Conservation (phyloP, 2,329 filamentous ascomycete species). For the Fusarium sarcochroum region DNA sequence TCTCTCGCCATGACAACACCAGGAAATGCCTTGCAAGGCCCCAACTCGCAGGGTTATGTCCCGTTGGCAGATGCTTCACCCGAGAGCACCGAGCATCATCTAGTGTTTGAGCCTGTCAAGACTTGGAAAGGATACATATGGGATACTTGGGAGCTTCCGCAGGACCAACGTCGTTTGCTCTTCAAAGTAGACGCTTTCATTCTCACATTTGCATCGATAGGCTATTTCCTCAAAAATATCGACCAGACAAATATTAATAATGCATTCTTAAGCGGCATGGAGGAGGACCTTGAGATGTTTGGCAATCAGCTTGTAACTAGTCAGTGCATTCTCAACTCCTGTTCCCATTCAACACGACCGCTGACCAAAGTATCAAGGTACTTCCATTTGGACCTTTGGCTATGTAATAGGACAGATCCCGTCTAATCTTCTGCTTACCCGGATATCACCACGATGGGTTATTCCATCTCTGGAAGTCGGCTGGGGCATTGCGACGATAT, state of each 20-base stretch:
- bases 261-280: conserved; percentile 1
- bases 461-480: conserved; percentile 31
- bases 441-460: conserved; percentile 8
- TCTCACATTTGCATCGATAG: not conserved
- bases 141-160: not conserved
- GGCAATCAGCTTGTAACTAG: conserved; percentile 11
- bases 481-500: conserved; percentile 32
- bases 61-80: not conserved
- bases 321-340: not conserved
- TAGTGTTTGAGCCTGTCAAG: conserved; percentile 1
- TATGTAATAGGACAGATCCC: conserved; percentile 49
- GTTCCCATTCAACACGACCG: no score
- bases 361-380: not conserved
- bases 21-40: not conserved
- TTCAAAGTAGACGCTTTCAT: conserved; percentile 6
- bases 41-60: not conserved
- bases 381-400: conserved; percentile 12
- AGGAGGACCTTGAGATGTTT: conserved; percentile 5
- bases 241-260: conserved; percentile 9
- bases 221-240: conserved; percentile 12
- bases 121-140: conserved; percentile 13
- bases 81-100: not conserved
- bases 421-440: conserved; percentile 44
- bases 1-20: not conserved
- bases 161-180: not conserved